Conservation (phyloP, 2,329 filamentous ascomycete genomes). For the Stemphylium beticola region DNA sequence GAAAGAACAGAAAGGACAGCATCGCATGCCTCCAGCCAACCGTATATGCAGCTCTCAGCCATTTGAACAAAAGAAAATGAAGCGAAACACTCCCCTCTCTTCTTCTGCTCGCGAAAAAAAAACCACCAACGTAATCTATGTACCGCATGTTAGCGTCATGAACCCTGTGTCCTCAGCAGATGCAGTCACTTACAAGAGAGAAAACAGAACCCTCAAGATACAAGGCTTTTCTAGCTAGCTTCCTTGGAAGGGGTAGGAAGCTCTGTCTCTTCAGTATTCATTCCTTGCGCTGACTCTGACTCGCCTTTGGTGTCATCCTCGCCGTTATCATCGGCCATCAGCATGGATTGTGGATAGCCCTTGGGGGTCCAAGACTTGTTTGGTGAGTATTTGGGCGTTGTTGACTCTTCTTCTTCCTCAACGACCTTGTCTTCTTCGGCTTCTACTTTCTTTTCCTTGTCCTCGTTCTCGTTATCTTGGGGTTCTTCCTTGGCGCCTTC, state of each 20-base stretch:
- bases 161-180: not conserved
- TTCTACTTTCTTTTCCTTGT: not conserved
- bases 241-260: not conserved
- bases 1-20: no score
- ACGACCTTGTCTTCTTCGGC: not conserved
- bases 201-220: not conserved
- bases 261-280: not conserved
- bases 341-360: not conserved
- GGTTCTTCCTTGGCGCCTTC: not conserved
- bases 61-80: no score
- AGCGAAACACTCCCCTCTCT: no score
- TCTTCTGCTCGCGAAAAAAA: no score
- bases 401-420: not conserved
- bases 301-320: not conserved
- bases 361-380: conserved; percentile 8
- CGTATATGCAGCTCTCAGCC: no score
- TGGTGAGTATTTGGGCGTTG: conserved; percentile 3
- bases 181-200: conserved; percentile 1
- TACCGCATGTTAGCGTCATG: not conserved
- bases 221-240: not conserved
- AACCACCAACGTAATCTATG: not conserved
- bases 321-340: not conserved
- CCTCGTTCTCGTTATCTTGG: not conserved
- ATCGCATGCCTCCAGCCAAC: no score
- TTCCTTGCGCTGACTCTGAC: not conserved